A percentile compares a stretch with the other conserved stretches of the same genome.
Evolutionary conservation across 2,329 filamentous ascomycete species (phyloP).

Genomic region (Lachnellula arida): DNA sequence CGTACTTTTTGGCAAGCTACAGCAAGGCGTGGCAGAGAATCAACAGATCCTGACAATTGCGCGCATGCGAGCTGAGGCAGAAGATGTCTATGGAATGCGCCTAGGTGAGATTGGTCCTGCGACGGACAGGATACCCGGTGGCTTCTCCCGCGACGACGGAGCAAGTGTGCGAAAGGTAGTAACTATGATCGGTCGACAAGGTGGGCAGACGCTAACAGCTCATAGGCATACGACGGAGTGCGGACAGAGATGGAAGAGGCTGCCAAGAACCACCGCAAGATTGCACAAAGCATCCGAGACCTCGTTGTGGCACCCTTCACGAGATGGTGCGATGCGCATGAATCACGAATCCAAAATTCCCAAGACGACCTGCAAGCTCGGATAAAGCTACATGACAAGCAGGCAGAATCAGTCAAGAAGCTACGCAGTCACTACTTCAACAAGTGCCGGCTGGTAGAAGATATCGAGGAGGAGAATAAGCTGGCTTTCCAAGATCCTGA

Average conservation of each 20-base stretch:
- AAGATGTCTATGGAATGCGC: slow-evolving; percentile 80
- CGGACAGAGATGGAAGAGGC: slow-evolving; percentile 90
- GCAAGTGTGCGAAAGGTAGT: slow-evolving; percentile 97
- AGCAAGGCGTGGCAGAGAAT: slow-evolving; percentile 93
- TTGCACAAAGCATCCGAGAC: slow-evolving; percentile 92
- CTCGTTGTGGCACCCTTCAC: slow-evolving; percentile 92
- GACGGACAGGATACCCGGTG: slow-evolving; percentile 75
- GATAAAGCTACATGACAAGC: slow-evolving; percentile 89
- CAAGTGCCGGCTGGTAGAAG: slow-evolving; percentile 93
- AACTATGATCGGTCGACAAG: slow-evolving; percentile 38
- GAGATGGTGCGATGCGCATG: slow-evolving; percentile 94
- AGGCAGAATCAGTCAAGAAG: slow-evolving; percentile 87
- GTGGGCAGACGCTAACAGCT: slow-evolving; percentile 17
- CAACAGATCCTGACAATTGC: slow-evolving; percentile 89
- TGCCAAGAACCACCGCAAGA: slow-evolving; percentile 85
- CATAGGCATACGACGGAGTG: slow-evolving; percentile 87
- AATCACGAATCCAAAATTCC: slow-evolving; percentile 82
- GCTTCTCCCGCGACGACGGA: slow-evolving; percentile 88
- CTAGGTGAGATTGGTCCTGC: slow-evolving; percentile 77
- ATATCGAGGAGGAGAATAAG: slow-evolving; percentile 97
- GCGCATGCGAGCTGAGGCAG: slow-evolving; percentile 90
- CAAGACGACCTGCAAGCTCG: slow-evolving; percentile 89
- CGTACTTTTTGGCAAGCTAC: slow-evolving; percentile 91
- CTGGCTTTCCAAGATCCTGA: slow-evolving; percentile 89
- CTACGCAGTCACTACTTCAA: slow-evolving; percentile 96